Evolutionary conservation across 129 eudicot species (phyloP), one percentile per base, ranked within the genome.

Genomic region (Flaveria sonorensis): DNA sequence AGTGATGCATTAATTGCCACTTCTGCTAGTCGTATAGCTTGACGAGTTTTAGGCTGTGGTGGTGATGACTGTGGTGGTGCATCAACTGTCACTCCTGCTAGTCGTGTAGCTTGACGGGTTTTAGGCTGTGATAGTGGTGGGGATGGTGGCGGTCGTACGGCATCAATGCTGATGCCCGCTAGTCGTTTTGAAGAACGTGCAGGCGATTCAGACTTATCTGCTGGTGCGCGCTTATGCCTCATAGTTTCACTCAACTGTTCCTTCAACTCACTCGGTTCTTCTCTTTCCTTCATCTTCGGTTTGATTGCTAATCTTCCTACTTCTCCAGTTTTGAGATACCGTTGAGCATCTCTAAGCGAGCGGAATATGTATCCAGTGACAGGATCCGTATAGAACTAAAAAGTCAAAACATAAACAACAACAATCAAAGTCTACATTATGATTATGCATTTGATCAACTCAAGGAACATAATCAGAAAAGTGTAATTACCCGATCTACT

Each of bases 381-480:
- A 66, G 98, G 98, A 75, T 93, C 98, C 67, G 83, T 88, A 81
- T 90, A 93, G 82, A 66, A 78, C 98, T 93, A 90, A 45, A 36
- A 28, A 50, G 52, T 56, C 82, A 23, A 68, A 77, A 79, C 18
- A 50, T 80, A 42, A 67, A 12, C 47, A 18, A 65, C 16, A 39
- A 10, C 43, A 52, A 75, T 30, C 5, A 50, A 73, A 40, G 47
- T 12, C 16, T 65, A 40, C 18, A 14, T 18, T 56, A 42, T 32
- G 15, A 26, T 20, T 52, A 48, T 32, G 7, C 6, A 70, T 46
- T 14, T 3, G 45, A 48, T 28, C 26, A 60, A 11, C 68, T 70
- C 61, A 62, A 46, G 65, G 20, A 6, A 65, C 65, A 63, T 12
- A 78, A 72, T 6, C 13, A 20, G 23, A 30, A 14, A 59, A 69